These are phyloP conservation scores for Tolypocladium cylindrosporum DNA, from an alignment of 2,329 filamentous ascomycete species.

Conservation along the genomic window DNA sequence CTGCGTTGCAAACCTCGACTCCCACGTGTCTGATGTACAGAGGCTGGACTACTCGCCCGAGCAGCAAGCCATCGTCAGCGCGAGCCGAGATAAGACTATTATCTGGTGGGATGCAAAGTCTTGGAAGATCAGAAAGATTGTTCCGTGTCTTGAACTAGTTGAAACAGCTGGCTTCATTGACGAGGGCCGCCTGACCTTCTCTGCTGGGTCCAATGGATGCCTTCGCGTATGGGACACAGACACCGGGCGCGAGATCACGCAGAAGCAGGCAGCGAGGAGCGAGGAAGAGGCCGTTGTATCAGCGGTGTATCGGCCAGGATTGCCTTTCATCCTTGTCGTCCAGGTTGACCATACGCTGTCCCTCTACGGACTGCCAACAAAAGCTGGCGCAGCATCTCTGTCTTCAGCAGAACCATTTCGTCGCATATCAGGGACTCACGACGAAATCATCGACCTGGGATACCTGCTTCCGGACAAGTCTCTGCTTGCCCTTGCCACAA, in stretches of 20 bases:
- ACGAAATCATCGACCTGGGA: constrained; percentile 91
- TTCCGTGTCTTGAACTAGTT: constrained; percentile 76
- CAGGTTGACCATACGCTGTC: constrained; percentile 85
- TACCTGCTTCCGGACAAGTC: constrained; percentile 76
- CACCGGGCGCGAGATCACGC: constrained; percentile 68
- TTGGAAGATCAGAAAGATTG: constrained; percentile 74
- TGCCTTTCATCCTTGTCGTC: constrained; percentile 68
- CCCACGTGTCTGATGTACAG: constrained; percentile 91
- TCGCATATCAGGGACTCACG: constrained; percentile 89
- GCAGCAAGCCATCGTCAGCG: constrained; percentile 70
- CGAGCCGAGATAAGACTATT: constrained; percentile 84
- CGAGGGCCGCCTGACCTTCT: constrained; percentile 63
- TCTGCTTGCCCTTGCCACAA: constrained; percentile 82
- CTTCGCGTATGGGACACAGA: constrained; percentile 76
- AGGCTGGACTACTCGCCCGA: constrained; percentile 69
- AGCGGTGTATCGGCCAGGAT: constrained; percentile 53
- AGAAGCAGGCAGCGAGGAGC: constrained; percentile 53
- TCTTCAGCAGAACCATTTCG: constrained; percentile 46
- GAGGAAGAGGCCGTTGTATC: constrained; percentile 62
- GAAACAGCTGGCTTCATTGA: constrained; percentile 75
- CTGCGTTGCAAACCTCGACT: constrained; percentile 69
- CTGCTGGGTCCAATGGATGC: constrained; percentile 74
- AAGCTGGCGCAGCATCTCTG: constrained; percentile 22
- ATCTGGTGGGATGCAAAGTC: constrained; percentile 82
- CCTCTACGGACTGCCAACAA: constrained; percentile 48